Conservation (phyloP, 352 stramenopile species). For the Phytophthora meadii region DNA sequence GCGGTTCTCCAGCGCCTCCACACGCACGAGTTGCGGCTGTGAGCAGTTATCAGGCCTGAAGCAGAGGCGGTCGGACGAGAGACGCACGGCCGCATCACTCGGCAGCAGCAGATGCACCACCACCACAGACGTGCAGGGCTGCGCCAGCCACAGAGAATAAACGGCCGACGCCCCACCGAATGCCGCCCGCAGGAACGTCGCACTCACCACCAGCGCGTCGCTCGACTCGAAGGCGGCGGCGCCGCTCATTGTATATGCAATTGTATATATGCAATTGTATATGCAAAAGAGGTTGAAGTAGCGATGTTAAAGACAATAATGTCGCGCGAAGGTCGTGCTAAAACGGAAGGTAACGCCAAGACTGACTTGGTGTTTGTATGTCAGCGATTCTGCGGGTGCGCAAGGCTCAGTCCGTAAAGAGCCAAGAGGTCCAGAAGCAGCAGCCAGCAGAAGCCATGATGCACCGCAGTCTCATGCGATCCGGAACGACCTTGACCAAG, state of each 20-base stretch:
- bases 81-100: constrained; percentile 51
- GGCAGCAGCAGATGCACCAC: constrained; percentile 73
- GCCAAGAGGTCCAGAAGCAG: constrained; percentile 23
- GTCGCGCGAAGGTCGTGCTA: constrained; percentile 11
- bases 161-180: constrained; percentile 66
- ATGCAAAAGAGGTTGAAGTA: constrained; percentile 15
- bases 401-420: constrained; percentile 27
- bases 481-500: constrained; percentile 40
- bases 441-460: constrained; percentile 35
- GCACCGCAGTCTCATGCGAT: constrained; percentile 58
- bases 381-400: constrained; percentile 18
- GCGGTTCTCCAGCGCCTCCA: constrained; percentile 60
- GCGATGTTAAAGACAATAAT: constrained; percentile 5
- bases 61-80: constrained; percentile 75
- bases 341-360: background rate
- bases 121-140: constrained; percentile 68
- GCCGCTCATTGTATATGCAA: background rate
- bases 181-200: constrained; percentile 55
- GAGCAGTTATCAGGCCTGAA: constrained; percentile 69
- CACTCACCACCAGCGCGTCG: constrained; percentile 49
- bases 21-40: constrained; percentile 69
- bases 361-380: constrained; percentile 12
- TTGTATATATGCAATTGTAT: too few relatives aligned
- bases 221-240: constrained; percentile 13
- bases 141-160: constrained; percentile 67